Base-by-base conservation (phyloP, 352 stramenopile species). In the Phytophthora idaei region DNA sequence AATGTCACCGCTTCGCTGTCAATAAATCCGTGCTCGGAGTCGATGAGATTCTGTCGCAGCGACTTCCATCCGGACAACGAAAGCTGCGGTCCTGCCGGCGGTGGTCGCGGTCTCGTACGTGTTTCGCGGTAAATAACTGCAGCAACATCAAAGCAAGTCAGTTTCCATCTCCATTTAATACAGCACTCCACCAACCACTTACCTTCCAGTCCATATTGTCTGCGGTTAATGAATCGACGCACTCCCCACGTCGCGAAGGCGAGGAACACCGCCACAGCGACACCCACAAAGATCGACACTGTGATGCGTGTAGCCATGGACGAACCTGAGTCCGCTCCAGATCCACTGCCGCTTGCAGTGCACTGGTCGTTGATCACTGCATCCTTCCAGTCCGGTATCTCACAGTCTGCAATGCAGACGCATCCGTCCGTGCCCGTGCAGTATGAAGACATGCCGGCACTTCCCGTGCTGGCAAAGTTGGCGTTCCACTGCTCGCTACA, bases 11-110 rank as follows among this genome's bases (percentile, higher is more conserved):
- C 31, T 5, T 71, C 61, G 9, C 48, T 52, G 36, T 52, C 53
- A 10, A 78, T 41, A 25, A 71, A 67, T 9, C 64, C 56, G n/a
- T 76, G 63, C 56, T 81, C 74, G 0, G 67, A 65, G 41, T 83
- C 67, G 39, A 89, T 89, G 25, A 89, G 80, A 31, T 86, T 85
- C 64, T 86, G 75, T 8, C 74, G 73, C 56, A 86, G 74, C 27
- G 80, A 83, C 42, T 71, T 82, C 80, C 80, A 89, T 47, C 80
- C 80, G 0, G 58, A 69, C 28, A 89, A 71, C 28, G 63, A 69
- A 17, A 89, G 69, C n/a, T 70, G 73, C 28, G 76, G 77, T 7
- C 80, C 77, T 5, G 57, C 59, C 1, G 66, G 75, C 10, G 39
- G 45, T 41, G 59, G 53, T n/a, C 69, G 50, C 8, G 46, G 61